A percentile compares a stretch with the other conserved stretches of the same genome.
Evolutionary conservation across 352 stramenopile genomes (phyloP).

Genomic region (Phytopythium kandeliae): DNA sequence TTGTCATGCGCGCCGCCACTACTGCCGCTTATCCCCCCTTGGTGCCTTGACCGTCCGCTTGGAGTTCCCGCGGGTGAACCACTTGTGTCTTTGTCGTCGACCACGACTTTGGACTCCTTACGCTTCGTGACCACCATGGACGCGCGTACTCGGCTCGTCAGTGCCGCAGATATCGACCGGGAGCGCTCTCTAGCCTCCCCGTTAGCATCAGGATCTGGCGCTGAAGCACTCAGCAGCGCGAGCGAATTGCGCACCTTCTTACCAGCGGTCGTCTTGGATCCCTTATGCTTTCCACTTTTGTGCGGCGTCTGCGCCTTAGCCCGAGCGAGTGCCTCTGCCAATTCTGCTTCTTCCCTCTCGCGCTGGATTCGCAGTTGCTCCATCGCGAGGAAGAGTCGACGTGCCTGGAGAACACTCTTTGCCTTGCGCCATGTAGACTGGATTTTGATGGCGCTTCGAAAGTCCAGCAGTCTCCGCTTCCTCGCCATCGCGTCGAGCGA

Average conservation of each 20-base stretch:
- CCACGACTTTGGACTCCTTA: constrained; percentile 11
- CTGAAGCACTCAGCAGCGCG: neutral
- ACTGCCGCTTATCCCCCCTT: neutral
- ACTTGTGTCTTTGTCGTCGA: neutral
- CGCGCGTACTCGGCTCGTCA: constrained; percentile 5
- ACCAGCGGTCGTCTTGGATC: neutral
- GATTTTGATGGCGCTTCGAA: constrained; percentile 51
- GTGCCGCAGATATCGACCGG: neutral
- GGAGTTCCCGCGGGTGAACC: constrained; percentile 2
- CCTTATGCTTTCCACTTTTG: constrained; percentile 10
- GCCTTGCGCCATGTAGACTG: constrained; percentile 55
- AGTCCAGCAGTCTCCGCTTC: constrained; percentile 41
- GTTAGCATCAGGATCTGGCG: neutral
- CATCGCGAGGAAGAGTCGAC: constrained; percentile 35
- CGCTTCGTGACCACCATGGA: constrained; percentile 11
- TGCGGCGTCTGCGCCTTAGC: constrained; percentile 3
- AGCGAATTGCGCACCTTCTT: constrained; percentile 5
- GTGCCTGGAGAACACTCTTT: constrained; percentile 27
- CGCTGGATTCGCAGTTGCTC: constrained; percentile 37
- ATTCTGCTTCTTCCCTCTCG: constrained; percentile 29
- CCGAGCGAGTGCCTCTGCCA: constrained; percentile 10
- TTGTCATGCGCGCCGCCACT: constrained; percentile 2
- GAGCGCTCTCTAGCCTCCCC: constrained; percentile 1
- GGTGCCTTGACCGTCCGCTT: constrained; percentile 8
- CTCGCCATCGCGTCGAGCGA: constrained; percentile 46